These are phyloP conservation scores for Aurantiochytrium sp. DNA, from an alignment of 108 stramenopile species.

Conservation along the genomic window DNA sequence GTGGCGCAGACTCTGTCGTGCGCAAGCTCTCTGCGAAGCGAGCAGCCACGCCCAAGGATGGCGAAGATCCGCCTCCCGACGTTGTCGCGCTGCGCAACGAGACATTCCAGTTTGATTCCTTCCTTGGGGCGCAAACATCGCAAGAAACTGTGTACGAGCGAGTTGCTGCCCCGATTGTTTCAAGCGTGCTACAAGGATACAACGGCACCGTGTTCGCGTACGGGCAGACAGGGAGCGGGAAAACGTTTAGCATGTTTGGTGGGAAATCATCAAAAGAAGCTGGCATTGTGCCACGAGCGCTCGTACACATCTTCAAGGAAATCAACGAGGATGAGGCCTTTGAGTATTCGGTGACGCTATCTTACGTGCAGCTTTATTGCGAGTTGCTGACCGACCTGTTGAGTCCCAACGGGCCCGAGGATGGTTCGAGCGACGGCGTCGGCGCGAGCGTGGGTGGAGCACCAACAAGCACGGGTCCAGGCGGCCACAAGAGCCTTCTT, in stretches of 20 bases:
- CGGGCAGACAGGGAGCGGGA: conserved; percentile 27
- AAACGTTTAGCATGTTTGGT: conserved; percentile 13
- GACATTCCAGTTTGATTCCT: background rate
- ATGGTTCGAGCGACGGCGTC: background rate
- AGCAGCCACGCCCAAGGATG: no score
- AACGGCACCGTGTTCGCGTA: conserved; percentile 33
- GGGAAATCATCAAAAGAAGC: background rate
- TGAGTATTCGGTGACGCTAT: background rate
- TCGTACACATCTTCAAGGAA: background rate
- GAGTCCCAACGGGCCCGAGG: background rate
- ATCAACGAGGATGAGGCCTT: background rate
- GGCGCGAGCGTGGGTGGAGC: background rate
- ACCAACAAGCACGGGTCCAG: no score
- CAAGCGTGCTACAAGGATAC: conserved; percentile 18
- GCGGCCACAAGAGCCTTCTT: background rate
- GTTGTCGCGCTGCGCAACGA: background rate
- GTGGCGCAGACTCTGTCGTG: background rate
- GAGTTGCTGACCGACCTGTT: background rate
- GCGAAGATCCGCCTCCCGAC: background rate
- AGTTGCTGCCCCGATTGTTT: background rate
- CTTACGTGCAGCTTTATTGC: background rate
- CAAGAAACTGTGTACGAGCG: background rate
- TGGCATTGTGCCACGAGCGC: background rate
- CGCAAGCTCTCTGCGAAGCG: no score
- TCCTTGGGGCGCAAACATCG: background rate